These are phyloP conservation scores for Peronospora destructor DNA, from an alignment of 352 stramenopile genomes.

Conservation along the genomic window DNA sequence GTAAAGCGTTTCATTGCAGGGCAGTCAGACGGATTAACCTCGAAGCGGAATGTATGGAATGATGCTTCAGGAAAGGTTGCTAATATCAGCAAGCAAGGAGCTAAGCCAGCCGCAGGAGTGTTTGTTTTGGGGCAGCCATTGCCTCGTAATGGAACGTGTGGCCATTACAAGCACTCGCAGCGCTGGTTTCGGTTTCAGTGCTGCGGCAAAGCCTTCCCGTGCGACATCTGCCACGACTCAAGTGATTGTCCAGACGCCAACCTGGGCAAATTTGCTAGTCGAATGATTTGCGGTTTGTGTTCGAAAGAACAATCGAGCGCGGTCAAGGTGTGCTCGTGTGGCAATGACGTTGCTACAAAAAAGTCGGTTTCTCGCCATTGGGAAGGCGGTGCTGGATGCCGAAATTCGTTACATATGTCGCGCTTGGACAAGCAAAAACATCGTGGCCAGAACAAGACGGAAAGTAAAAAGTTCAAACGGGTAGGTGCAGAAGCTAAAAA, in stretches of 20 bases:
- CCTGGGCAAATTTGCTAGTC: constrained; percentile 68
- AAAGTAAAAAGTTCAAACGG: constrained; percentile 73
- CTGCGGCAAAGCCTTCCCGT: constrained; percentile 74
- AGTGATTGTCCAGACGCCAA: constrained; percentile 67
- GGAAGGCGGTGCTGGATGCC: constrained; percentile 73
- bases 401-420: constrained; percentile 55
- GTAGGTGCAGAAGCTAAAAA: constrained; percentile 56
- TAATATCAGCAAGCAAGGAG: constrained; percentile 34
- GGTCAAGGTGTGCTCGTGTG: constrained; percentile 68
- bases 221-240: constrained; percentile 73
- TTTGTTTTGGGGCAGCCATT: constrained; percentile 64
- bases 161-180: constrained; percentile 75
- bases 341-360: constrained; percentile 58
- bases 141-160: constrained; percentile 59
- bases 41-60: constrained; percentile 14
- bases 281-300: constrained; percentile 79
- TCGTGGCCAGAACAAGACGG: constrained; percentile 67
- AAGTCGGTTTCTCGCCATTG: constrained; percentile 48
- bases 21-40: constrained; percentile 14
- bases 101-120: constrained; percentile 36
- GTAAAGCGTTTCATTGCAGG: constrained; percentile 49
- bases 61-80: constrained; percentile 9
- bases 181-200: constrained; percentile 85
- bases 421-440: constrained; percentile 68
- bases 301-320: constrained; percentile 74